These are phyloP conservation scores for Colletotrichum eremochloae DNA, from an alignment of 2,329 filamentous ascomycete species.

Conservation along the genomic window DNA sequence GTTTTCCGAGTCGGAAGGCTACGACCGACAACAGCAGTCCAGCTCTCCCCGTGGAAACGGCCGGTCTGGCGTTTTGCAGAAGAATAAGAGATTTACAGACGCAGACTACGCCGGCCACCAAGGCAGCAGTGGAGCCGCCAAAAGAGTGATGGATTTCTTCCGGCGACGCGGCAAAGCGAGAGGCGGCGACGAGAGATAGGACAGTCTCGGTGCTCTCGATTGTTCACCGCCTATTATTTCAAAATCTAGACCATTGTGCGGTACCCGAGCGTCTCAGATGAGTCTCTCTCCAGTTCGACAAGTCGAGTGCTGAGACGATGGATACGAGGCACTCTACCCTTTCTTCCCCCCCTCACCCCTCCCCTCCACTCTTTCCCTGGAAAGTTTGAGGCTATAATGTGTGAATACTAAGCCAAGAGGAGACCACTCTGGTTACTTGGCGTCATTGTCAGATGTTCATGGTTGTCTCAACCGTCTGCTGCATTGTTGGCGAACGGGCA, in stretches of 20 bases:
- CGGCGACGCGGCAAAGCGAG: conserved; percentile 85
- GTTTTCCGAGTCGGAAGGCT: conserved; percentile 58
- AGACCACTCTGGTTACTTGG: conserved; percentile 30
- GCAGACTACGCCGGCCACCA: conserved; percentile 79
- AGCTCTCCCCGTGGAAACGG: conserved; percentile 47
- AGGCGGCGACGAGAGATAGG: conserved; percentile 67
- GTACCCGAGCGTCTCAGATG: conserved; percentile 33
- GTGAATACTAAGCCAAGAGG: conserved; percentile 37
- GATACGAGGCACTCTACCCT: neutral
- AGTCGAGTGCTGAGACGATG: conserved; percentile 31
- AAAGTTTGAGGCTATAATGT: conserved; percentile 36
- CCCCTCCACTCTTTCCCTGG: neutral
- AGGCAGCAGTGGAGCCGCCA: conserved; percentile 87
- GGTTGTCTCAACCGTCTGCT: conserved; percentile 38
- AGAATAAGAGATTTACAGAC: conserved; percentile 90
- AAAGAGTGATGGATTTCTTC: conserved; percentile 99
- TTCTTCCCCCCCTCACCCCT: neutral
- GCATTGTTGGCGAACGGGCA: conserved; percentile 41
- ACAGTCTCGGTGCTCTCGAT: conserved; percentile 25
- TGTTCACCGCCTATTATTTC: conserved; percentile 28
- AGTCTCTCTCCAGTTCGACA: conserved; percentile 38
- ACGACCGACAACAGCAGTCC: conserved; percentile 56
- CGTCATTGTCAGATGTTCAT: conserved; percentile 33
- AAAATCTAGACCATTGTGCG: conserved; percentile 33
- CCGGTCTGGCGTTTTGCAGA: conserved; percentile 68